phyloP scores from a whole-genome alignment of 768 basidiomycete genomes.

The Pulveroboletus sp. region DNA sequence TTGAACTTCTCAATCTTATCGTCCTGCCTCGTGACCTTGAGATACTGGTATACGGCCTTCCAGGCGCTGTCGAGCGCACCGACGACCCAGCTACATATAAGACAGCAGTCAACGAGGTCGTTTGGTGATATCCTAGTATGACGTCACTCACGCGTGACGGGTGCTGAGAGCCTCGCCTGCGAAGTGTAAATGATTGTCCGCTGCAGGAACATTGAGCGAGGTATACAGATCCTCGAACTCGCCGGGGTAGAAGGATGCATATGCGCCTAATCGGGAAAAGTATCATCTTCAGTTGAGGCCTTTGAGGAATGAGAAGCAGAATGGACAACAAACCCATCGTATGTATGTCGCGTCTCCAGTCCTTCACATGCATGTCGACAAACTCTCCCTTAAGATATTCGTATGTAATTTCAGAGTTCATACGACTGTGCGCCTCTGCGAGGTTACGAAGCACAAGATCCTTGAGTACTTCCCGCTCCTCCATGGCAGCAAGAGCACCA shows the following conservation, averaged over 20 bases:
- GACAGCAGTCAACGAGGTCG: too few relatives aligned
- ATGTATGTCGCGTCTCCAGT: slow-evolving; percentile 33
- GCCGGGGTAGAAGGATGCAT: slow-evolving; percentile 39
- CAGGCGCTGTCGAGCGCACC: too few relatives aligned
- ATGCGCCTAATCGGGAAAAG: slow-evolving; percentile 30
- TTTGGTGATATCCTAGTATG: background rate
- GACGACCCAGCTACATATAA: too few relatives aligned
- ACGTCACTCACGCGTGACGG: slow-evolving; percentile 11
- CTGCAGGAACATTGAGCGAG: slow-evolving; percentile 30
- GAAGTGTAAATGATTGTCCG: slow-evolving; percentile 12
- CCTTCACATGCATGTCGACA: slow-evolving; percentile 26
- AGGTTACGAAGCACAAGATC: slow-evolving; percentile 25
- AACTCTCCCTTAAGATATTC: slow-evolving; percentile 16
- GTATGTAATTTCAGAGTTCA: slow-evolving; percentile 9
- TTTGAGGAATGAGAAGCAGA: background rate
- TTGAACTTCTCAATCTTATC: too few relatives aligned
- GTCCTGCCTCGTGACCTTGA: too few relatives aligned
- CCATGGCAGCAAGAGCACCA: slow-evolving; percentile 29
- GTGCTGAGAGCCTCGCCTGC: slow-evolving; percentile 15
- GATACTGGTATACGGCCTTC: too few relatives aligned
- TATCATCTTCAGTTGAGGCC: too few relatives aligned
- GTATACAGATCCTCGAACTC: slow-evolving; percentile 32
- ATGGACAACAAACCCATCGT: slow-evolving; percentile 30
- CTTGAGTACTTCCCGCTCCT: slow-evolving; percentile 15
- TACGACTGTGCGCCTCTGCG: slow-evolving; percentile 16